Percentiles rank a stretch among this genome's conserved stretches.
Conservation (phyloP, 2,329 filamentous ascomycete genomes). For the Pyricularia sp. region DNA sequence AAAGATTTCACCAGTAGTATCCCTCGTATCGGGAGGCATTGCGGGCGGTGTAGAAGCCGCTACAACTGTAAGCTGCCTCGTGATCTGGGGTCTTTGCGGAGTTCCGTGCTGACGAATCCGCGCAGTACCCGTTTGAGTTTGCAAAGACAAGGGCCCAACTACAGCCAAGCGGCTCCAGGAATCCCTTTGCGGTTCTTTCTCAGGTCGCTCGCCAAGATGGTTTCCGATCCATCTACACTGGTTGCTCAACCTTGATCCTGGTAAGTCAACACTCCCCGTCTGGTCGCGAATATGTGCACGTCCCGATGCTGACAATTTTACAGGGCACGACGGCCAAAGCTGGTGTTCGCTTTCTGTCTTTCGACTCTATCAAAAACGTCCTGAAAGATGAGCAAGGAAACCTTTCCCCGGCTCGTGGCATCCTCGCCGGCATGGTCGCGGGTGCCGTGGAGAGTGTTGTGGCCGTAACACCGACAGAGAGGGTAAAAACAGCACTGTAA, state of each 20-base stretch:
- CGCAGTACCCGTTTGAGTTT: conserved; percentile 55
- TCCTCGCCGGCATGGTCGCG: conserved; percentile 55
- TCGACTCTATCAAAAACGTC: conserved; percentile 52
- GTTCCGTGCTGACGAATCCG: not conserved
- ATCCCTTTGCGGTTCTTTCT: conserved; percentile 47
- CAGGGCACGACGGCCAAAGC: conserved; percentile 54
- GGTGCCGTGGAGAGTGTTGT: conserved; percentile 52
- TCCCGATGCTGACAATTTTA: not conserved
- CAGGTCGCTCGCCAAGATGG: conserved; percentile 48
- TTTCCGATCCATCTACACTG: conserved; percentile 49
- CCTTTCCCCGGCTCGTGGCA: conserved; percentile 43
- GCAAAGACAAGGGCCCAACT: conserved; percentile 57
- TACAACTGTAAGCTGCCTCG: conserved; percentile 26
- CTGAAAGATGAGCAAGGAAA: conserved; percentile 46
- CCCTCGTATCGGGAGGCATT: conserved; percentile 37
- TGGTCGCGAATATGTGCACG: not conserved
- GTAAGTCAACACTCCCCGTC: conserved; percentile 10
- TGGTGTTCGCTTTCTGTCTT: conserved; percentile 56
- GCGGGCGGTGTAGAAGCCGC: conserved; percentile 44
- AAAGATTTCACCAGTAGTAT: conserved; percentile 27
- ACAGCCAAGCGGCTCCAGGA: conserved; percentile 25
- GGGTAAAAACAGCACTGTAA: conserved; percentile 56
- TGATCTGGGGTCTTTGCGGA: too few relatives aligned
- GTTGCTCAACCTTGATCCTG: conserved; percentile 49
- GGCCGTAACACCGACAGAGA: conserved; percentile 60